Evolutionary conservation across 2,329 filamentous ascomycete species (phyloP).

Genomic region (Penicillium brasilianum): DNA sequence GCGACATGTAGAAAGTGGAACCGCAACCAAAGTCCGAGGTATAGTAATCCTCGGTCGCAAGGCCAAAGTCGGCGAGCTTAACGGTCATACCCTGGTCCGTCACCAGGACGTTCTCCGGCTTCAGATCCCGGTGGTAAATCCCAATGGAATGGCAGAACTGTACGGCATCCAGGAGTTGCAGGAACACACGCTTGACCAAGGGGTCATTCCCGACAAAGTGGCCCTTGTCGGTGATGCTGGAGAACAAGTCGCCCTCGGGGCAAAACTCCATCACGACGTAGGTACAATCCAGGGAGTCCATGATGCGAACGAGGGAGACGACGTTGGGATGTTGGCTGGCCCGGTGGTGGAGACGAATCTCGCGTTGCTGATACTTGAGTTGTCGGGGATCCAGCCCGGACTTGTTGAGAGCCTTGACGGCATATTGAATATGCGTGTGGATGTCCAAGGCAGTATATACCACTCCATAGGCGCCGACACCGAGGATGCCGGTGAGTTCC

Average conservation of each 20-base stretch:
- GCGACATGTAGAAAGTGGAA: conserved; percentile 99
- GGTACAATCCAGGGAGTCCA: conserved; percentile 89
- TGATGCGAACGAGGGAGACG: conserved; percentile 89
- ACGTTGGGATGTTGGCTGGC: conserved; percentile 91
- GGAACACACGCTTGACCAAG: conserved; percentile 83
- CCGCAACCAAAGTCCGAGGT: conserved; percentile 97
- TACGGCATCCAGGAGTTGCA: conserved; percentile 95
- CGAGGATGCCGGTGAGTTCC: conserved; percentile 82
- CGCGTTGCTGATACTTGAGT: conserved; percentile 85
- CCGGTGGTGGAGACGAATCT: conserved; percentile 88
- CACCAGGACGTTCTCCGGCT: conserved; percentile 97
- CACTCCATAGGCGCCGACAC: conserved; percentile 93
- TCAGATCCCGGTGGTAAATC: conserved; percentile 96
- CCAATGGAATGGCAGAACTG: conserved; percentile 90
- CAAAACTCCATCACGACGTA: conserved; percentile 97
- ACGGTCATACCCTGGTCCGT: conserved; percentile 85
- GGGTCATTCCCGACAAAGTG: conserved; percentile 92
- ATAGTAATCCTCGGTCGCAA: conserved; percentile 81
- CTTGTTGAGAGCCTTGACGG: conserved; percentile 97
- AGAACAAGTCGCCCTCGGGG: conserved; percentile 94
- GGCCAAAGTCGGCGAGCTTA: conserved; percentile 95
- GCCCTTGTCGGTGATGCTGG: conserved; percentile 94
- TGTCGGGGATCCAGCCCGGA: conserved; percentile 87
- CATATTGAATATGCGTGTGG: conserved; percentile 80
- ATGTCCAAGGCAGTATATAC: conserved; percentile 90